Conservation (phyloP, 177 flowering plant species). For the Vitis hybrid region DNA sequence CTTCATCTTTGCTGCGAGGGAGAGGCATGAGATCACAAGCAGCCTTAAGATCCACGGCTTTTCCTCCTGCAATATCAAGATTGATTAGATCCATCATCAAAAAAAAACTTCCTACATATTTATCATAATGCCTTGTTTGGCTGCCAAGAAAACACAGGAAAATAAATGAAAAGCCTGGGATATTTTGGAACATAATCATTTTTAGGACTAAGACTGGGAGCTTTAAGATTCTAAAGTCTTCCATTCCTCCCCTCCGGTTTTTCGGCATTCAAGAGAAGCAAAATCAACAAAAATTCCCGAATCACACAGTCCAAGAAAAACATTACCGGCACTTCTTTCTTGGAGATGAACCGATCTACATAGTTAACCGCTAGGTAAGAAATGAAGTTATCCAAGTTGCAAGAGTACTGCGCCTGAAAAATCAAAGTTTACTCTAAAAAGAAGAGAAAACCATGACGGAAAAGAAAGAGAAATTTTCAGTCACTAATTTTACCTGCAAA, state of each 20-base stretch:
- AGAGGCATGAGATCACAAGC: slow-evolving; percentile 42
- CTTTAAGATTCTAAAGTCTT: too few species aligned
- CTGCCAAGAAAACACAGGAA: too few species aligned
- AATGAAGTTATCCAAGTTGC: slow-evolving; percentile 34
- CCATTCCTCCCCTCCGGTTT: too few species aligned
- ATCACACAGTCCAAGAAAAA: too few species aligned
- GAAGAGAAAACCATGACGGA: not conserved
- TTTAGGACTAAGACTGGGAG: not conserved
- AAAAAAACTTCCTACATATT: too few species aligned
- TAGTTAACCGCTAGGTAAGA: slow-evolving; percentile 64
- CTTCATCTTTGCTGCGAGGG: slow-evolving; percentile 72
- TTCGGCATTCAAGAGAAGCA: too few species aligned
- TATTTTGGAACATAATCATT: too few species aligned
- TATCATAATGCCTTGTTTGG: too few species aligned
- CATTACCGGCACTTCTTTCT: slow-evolving; percentile 44
- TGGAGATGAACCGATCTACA: slow-evolving; percentile 65
- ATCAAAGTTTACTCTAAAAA: not conserved
- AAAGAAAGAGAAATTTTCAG: not conserved
- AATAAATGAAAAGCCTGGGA: too few species aligned
- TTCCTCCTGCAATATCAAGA: slow-evolving; percentile 38
- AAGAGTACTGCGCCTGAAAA: slow-evolving; percentile 28
- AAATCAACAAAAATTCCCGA: too few species aligned
- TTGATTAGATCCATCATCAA: not conserved
- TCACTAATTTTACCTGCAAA: slow-evolving; percentile 29
- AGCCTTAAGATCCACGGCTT: slow-evolving; percentile 64